Conservation (phyloP, 1,284 basidiomycete species). For the Vanrija sp. region DNA sequence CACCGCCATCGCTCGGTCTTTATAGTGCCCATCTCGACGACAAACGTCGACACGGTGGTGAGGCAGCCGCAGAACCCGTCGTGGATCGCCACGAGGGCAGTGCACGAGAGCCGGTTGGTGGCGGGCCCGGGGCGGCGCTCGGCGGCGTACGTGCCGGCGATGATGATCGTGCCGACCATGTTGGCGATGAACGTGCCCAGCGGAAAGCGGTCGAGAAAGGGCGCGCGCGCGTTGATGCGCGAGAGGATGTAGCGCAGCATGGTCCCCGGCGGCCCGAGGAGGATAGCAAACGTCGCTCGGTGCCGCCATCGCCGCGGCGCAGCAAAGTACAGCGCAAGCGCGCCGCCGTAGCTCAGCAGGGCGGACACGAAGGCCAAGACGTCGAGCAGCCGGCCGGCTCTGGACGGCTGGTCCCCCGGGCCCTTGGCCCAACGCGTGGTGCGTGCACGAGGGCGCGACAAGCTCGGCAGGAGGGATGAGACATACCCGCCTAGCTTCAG, state of each 20-base stretch:
- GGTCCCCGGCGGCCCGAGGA: slow-evolving; percentile 86
- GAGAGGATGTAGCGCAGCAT: slow-evolving; percentile 79
- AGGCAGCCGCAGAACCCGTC: slow-evolving; percentile 96
- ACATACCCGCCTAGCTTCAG: slow-evolving; percentile 39
- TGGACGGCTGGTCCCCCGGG: too few relatives aligned
- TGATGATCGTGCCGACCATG: slow-evolving; percentile 68
- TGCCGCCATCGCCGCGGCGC: slow-evolving; percentile 68
- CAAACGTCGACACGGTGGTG: slow-evolving; percentile 91
- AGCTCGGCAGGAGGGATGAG: slow-evolving; percentile 52
- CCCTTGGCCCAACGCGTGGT: slow-evolving; percentile 34
- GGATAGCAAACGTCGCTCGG: slow-evolving; percentile 76
- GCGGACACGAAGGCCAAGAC: slow-evolving; percentile 40
- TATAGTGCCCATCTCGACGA: slow-evolving; percentile 69
- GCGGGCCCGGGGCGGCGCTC: slow-evolving; percentile 54
- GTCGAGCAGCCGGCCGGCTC: slow-evolving; percentile 28
- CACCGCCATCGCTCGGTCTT: slow-evolving; percentile 51
- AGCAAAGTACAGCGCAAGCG: slow-evolving; percentile 72
- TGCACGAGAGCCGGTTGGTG: slow-evolving; percentile 55
- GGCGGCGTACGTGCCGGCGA: slow-evolving; percentile 67
- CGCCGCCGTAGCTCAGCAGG: slow-evolving; percentile 48
- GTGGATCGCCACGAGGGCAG: slow-evolving; percentile 69
- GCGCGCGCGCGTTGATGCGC: slow-evolving; percentile 61
- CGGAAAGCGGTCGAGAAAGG: slow-evolving; percentile 60
- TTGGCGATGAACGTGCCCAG: slow-evolving; percentile 87
- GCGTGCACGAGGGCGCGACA: slow-evolving; percentile 57